A percentile compares a stretch with the other conserved stretches of the same genome.
phyloP scores from a whole-genome alignment of 805 yeast species.

The Myxozyma geophila region DNA sequence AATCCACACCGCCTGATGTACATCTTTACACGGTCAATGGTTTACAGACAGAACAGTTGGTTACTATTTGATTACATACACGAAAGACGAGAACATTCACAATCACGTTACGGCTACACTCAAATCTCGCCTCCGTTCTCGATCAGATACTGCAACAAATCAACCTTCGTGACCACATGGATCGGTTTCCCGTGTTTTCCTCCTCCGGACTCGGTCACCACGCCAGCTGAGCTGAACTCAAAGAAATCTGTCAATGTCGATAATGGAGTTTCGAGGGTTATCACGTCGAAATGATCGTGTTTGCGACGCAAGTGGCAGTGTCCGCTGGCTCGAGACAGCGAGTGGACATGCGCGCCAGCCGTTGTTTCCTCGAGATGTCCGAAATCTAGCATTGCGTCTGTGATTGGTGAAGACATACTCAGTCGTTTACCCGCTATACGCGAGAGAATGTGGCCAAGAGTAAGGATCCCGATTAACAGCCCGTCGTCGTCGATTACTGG shows the following conservation, averaged over 20 bases:
- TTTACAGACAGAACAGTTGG: not conserved
- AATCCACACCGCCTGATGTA: no score
- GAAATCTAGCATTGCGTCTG: constrained; percentile 71
- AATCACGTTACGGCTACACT: not conserved
- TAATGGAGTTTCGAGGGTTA: constrained; percentile 68
- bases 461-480: constrained; percentile 73
- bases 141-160: constrained; percentile 59
- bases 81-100: not conserved
- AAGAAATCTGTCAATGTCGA: constrained; percentile 74
- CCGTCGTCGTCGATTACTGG: constrained; percentile 70
- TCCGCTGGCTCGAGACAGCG: constrained; percentile 17
- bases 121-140: constrained; percentile 37
- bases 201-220: constrained; percentile 65
- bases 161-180: constrained; percentile 87
- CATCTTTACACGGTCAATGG: not conserved
- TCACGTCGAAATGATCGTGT: constrained; percentile 58
- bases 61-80: not conserved
- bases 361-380: constrained; percentile 67
- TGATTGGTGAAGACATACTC: constrained; percentile 59
- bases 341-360: constrained; percentile 55
- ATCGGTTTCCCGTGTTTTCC: constrained; percentile 64
- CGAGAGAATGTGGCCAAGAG: constrained; percentile 72
- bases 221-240: constrained; percentile 82
- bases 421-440: constrained; percentile 65
- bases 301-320: constrained; percentile 13